Base-by-base conservation (phyloP, 2,329 filamentous ascomycete species). In the Ceratocystis smalleyi region DNA sequence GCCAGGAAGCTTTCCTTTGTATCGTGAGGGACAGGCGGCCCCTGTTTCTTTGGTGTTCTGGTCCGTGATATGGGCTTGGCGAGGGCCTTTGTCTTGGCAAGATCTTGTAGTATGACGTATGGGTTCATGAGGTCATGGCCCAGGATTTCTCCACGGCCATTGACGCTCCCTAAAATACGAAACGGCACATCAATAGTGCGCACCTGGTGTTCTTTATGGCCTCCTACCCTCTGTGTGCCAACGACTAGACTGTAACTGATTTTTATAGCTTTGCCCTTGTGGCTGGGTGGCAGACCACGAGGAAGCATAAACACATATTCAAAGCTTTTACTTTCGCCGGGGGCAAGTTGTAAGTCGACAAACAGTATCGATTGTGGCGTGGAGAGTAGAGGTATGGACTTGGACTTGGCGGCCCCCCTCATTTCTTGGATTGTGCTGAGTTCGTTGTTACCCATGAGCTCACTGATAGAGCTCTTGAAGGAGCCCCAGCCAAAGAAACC, bases 311-410 rank as follows among this genome's bases (percentile, higher is more conserved):
- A 96, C 0, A 84, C 82, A 73, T 96, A 99, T 61, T 88, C 89
- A 71, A 88, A 99, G 59, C 85, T 87, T 69, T 83, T 86, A 73
- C 90, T 95, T 75, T 99, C 91, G 1, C 92, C 94, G 0, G 94
- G 91, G 5, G 82, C 86, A 24, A 99, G 81, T 69, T 87, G 85
- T 64, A 99, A 77, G 73, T 99, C 91, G 63, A 99, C 94, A 73
- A 99, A 99, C 12, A 99, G 77, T 67, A 99, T 89, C 1, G 91
- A 96, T 75, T 97, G 94, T 1, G 92, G 91, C 4, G 92, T 97
- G 17, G 89, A 94, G n/a, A 99, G 79, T 59, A 99, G 77, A 0
- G 94, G 94, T 54, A 99, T 86, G 2, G 89, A 87, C 72, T 90
- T 91, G 40, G 90, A 88, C 72, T 87, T 94, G 30, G 87, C 88